phyloP scores from a whole-genome alignment of 176 grass and related monocot genomes.

The Coix lacrymajobi region DNA sequence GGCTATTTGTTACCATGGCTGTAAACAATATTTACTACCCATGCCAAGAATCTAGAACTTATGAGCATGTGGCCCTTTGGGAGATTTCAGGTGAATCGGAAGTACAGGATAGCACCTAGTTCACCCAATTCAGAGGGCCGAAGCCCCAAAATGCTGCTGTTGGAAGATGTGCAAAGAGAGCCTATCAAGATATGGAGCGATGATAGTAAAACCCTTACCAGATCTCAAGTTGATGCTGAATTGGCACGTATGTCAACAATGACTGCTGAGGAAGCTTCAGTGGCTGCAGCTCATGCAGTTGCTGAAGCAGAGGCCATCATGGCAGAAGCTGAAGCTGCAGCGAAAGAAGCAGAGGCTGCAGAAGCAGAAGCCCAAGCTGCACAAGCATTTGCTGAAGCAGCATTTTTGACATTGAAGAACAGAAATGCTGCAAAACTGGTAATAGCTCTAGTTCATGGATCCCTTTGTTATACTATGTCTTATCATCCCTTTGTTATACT shows the following conservation, averaged over 20 bases:
- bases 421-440: constrained; percentile 53
- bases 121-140: constrained; percentile 36
- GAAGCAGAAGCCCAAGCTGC: constrained; percentile 74
- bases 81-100: constrained; percentile 56
- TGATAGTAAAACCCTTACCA: constrained; percentile 33
- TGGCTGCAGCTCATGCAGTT: constrained; percentile 56
- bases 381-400: constrained; percentile 55
- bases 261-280: constrained; percentile 58
- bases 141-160: constrained; percentile 37
- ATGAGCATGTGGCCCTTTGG: neutral
- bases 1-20: neutral
- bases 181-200: constrained; percentile 9
- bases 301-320: constrained; percentile 66
- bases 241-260: constrained; percentile 42
- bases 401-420: constrained; percentile 52
- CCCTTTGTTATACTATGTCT: neutral
- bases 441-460: constrained; percentile 4
- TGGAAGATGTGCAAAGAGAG: constrained; percentile 40
- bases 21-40: constrained; percentile 17
- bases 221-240: constrained; percentile 48
- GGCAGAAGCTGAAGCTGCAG: constrained; percentile 63
- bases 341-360: constrained; percentile 59
- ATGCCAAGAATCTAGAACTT: constrained; percentile 3
- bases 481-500: neutral
- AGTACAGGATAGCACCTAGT: constrained; percentile 68